Conservation (phyloP, 2,329 filamentous ascomycete genomes). For the Aspergillus fructus region DNA sequence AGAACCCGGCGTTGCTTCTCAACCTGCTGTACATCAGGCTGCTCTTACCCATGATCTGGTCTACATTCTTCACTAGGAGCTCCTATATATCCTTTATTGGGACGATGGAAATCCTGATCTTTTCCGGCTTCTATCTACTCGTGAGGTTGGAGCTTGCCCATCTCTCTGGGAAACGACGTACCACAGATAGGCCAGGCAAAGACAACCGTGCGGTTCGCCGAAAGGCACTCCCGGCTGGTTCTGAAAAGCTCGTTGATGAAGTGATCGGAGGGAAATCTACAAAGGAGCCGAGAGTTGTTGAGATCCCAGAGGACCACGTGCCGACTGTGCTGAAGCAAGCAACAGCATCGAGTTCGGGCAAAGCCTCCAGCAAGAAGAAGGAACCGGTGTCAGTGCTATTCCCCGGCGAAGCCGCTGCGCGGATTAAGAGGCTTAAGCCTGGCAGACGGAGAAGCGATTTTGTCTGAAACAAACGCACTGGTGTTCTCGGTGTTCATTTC, state of each 20-base stretch:
- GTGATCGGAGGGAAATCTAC: not conserved
- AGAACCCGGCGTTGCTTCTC: conserved; percentile 5
- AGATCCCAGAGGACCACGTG: conserved; percentile 5
- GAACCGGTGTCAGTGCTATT: not conserved
- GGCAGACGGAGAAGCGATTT: conserved; percentile 11
- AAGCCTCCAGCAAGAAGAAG: not conserved
- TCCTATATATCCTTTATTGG: conserved; percentile 2
- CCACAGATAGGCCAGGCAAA: not conserved
- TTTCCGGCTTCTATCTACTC: conserved; percentile 7
- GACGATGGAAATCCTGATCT: conserved; percentile 7
- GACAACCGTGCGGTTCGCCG: not conserved
- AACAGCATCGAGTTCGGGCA: not conserved
- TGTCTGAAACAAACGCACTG: not conserved
- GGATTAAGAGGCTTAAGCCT: conserved; percentile 3
- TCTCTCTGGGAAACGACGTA: not conserved
- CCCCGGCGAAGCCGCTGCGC: conserved; percentile 2
- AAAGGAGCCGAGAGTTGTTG: conserved; percentile 3
- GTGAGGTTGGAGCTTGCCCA: conserved; percentile 5
- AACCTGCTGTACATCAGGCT: conserved; percentile 8
- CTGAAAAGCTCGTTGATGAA: not conserved
- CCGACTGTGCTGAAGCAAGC: not conserved
- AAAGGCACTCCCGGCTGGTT: not conserved
- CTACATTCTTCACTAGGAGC: conserved; percentile 4
- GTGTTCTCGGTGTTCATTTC: not conserved
- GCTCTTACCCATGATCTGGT: conserved; percentile 11